phyloP scores from a whole-genome alignment of 805 yeast species.

The Candida tallmaniae region DNA sequence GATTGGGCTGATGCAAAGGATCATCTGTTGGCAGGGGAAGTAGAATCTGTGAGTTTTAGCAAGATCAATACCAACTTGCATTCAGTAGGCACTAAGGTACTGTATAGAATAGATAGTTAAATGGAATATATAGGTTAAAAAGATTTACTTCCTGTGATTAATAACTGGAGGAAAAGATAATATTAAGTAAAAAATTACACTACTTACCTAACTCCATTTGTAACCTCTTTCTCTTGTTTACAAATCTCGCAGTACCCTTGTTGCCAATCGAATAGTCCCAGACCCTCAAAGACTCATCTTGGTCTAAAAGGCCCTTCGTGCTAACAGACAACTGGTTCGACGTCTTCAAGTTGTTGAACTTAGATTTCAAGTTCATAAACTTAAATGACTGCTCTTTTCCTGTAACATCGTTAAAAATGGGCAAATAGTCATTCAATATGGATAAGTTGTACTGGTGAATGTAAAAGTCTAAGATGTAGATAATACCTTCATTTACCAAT shows the following conservation, averaged over 20 bases:
- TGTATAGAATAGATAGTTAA: constrained; percentile 38
- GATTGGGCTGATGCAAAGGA: constrained; percentile 82
- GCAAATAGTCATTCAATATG: constrained; percentile 42
- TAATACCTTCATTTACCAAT: constrained; percentile 47
- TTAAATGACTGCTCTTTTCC: constrained; percentile 47
- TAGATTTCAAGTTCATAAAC: constrained; percentile 40
- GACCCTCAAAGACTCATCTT: constrained; percentile 45
- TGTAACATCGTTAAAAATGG: constrained; percentile 26
- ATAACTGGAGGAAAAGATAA: neutral
- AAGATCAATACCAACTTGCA: constrained; percentile 66
- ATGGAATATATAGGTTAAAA: neutral
- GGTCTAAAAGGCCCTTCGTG: constrained; percentile 22
- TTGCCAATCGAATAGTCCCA: constrained; percentile 38
- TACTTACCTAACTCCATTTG: constrained; percentile 26
- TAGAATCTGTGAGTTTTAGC: constrained; percentile 66
- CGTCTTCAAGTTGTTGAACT: constrained; percentile 36
- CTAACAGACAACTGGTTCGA: constrained; percentile 27
- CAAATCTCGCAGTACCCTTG: constrained; percentile 47
- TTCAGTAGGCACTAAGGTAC: constrained; percentile 68
- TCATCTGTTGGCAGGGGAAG: constrained; percentile 46
- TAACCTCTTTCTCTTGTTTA: constrained; percentile 47
- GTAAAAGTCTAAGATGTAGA: constrained; percentile 57
- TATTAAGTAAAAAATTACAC: too few relatives aligned
- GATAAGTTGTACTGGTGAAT: constrained; percentile 53
- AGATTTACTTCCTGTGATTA: neutral